Evolutionary conservation across 257 asterid species (phyloP).

Genomic region (Lantana camara): DNA sequence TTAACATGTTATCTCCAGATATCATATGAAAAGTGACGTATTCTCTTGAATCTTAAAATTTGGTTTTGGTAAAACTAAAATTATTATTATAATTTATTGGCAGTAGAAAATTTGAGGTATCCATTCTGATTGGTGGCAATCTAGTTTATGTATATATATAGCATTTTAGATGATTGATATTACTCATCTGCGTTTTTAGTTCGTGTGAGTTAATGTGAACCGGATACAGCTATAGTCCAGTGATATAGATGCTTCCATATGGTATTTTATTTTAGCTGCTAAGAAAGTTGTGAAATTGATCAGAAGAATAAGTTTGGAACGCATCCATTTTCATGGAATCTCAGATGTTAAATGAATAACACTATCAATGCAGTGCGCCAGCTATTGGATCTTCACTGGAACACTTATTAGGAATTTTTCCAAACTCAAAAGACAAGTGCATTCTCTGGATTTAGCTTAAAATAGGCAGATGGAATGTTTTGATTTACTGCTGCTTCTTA

Average conservation of each 20-base stretch:
- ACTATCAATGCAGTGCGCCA: neutral
- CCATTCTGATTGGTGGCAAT: neutral
- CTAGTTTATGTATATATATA: neutral
- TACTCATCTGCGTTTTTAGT: too few species aligned
- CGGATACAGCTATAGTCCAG: neutral
- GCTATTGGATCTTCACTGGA: neutral
- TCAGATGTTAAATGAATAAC: too few species aligned
- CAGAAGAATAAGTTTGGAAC: neutral
- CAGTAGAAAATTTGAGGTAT: conserved; percentile 1
- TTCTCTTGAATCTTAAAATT: conserved; percentile 2
- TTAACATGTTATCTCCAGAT: neutral
- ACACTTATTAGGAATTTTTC: too few species aligned
- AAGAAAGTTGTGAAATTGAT: neutral
- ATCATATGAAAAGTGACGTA: too few species aligned
- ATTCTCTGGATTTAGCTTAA: too few species aligned
- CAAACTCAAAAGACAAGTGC: too few species aligned
- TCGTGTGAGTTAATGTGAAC: too few species aligned
- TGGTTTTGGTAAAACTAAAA: conserved; percentile 6
- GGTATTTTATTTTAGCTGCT: neutral
- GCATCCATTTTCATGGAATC: conserved; percentile 2
- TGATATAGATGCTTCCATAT: neutral
- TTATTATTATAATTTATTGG: too few species aligned
- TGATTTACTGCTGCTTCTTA: too few species aligned
- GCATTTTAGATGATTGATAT: neutral
- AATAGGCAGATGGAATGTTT: too few species aligned